Evolutionary conservation across 441 rosid species (phyloP), one percentile per base, ranked within the genome.

Genomic region (Macaranga tanarius): DNA sequence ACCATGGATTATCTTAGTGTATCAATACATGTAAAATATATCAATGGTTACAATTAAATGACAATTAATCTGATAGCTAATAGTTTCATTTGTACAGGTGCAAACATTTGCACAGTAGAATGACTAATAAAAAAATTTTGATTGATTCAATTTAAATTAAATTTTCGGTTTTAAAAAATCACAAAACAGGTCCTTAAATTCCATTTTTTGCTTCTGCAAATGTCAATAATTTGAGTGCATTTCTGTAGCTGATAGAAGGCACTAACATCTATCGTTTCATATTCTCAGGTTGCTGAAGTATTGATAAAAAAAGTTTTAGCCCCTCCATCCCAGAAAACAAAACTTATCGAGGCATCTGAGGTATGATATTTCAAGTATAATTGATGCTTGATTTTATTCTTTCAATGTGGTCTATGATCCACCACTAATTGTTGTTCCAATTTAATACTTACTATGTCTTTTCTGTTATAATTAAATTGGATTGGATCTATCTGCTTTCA

Each of bases 281-380:
- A 28, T 68, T 77, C 58, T 34, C 85, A 93, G 97, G 86, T 94
- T 69, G 98, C 95, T 66, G 95, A 90, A 81, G 89, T 88, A 25
- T 74, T 94, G 84, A 84, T 89, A 50, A 87, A 80, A 71, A 94
- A 82, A 80, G 90, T 94, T 69, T 81, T 89, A 81, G 96, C 96
- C 38, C 96, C 97, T 54, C 82, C 97, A 25, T 76, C 84, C 62
- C 97, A 90, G 90, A 92, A 89, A 85, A 89, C 93, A 65, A 88
- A 84, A 62, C 87, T 92, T 63, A 67, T 92, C 13, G 82, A 83
- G 65, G 95, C 95, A 61, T 62, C 79, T 52, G 96, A 90, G 98
- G 96, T 90, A 70, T 67, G 77, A 63, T 67, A 7, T 61, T 16
- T 59, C 10, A 1, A 28, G 23, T 31, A 8, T 12, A 50, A 58